Evolutionary conservation across 768 basidiomycete species (phyloP).

Genomic region (Mycena galopus): DNA sequence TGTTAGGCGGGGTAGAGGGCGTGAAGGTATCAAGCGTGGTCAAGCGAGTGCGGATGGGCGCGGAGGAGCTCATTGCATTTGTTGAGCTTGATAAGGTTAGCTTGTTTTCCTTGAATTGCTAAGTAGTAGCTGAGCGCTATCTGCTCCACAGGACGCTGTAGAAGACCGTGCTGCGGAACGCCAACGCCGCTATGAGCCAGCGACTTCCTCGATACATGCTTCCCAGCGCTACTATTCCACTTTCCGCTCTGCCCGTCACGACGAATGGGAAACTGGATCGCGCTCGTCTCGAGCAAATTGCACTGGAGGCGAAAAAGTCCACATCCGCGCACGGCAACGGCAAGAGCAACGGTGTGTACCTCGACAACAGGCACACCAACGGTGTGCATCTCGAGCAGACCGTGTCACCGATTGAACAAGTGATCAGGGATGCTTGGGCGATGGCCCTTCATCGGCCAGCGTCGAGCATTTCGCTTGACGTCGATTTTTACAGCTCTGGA

Average conservation of each 20-base stretch:
- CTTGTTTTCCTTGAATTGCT: neutral
- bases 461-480: neutral
- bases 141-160: neutral
- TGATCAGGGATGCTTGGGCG: constrained; percentile 6
- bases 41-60: neutral
- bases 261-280: constrained; percentile 17
- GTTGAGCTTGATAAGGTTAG: constrained; percentile 3
- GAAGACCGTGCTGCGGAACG: neutral
- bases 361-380: neutral
- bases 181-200: neutral
- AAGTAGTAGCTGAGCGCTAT: neutral
- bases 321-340: neutral
- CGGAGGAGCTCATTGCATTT: constrained; percentile 12
- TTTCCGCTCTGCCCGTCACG: constrained; percentile 1
- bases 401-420: too few species aligned
- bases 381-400: too few species aligned
- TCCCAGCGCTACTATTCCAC: neutral
- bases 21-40: neutral
- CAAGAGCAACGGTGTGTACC: neutral
- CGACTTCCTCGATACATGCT: constrained; percentile 10
- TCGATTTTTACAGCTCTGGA: constrained; percentile 4
- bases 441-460: neutral
- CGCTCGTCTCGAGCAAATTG: neutral
- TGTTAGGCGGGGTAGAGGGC: neutral
- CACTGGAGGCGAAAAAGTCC: neutral